These are phyloP conservation scores for Fusarium falciforme DNA, from an alignment of 2,329 filamentous ascomycete species.

Conservation along the genomic window DNA sequence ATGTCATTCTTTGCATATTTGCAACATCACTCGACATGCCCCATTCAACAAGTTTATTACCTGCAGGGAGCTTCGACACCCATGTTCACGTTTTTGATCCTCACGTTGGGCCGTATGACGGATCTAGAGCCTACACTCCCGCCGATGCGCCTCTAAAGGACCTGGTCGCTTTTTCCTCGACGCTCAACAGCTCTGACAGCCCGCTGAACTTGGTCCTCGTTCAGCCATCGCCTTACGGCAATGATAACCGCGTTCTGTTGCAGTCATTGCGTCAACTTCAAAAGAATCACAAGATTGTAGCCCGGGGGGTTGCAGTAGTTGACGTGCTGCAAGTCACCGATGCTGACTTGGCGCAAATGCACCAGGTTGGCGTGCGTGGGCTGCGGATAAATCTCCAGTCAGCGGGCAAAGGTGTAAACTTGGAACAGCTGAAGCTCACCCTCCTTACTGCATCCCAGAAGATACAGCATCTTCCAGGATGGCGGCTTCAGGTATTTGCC, in stretches of 20 bases:
- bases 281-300: neutral
- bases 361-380: neutral
- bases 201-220: neutral
- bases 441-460: too few species aligned
- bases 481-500: neutral
- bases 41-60: too few species aligned
- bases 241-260: neutral
- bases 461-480: too few species aligned
- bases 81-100: neutral
- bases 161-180: neutral
- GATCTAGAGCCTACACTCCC: neutral
- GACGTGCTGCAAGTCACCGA: neutral
- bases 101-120: neutral
- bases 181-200: neutral
- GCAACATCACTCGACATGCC: too few species aligned
- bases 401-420: neutral
- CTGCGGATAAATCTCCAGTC: neutral
- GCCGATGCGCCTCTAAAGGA: neutral
- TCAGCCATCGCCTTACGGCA: neutral
- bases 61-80: neutral
- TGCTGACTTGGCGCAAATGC: neutral
- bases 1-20: too few species aligned
- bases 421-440: too few species aligned
- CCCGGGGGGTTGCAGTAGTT: neutral
- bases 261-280: neutral